Evolutionary conservation across 1,284 basidiomycete species (phyloP), one percentile per base, ranked within the genome.

Genomic region (Paramarasmius palmivorus): DNA sequence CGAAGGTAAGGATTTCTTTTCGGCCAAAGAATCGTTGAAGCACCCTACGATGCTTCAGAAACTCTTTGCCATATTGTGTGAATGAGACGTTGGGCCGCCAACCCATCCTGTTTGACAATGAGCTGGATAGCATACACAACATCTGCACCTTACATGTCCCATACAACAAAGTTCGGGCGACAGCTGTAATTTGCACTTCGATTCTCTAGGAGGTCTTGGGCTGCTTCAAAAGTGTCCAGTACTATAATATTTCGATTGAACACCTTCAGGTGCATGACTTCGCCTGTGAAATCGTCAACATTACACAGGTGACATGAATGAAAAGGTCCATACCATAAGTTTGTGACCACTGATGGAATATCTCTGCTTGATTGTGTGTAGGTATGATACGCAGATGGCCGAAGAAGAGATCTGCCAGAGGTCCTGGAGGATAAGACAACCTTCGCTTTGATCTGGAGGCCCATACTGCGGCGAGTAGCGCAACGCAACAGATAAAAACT

Each of bases 41-140:
- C 26, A 62, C 48, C 19, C 52, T 60, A 6, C 62, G 54, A 23
- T 65, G 60, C 23, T 52, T 56, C 17, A 55, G 54, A 20, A 63
- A 63, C 14, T 17, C 14, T 34, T 59, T 52, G 15, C 62, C 62
- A 25, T 63, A 65, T 20, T 26, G 42, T 22, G 61, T 23, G 15
- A 63, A 56, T 10, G 53, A 36, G 4, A 66, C 29, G 3, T 53
- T 19, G 10, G 52, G 48, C 7, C 10, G 22, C 62, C 62, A 65
- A 1, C 62, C 63, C 59, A 65, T 64, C 2, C 65, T 65, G 23
- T 17, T 10, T 17, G 19, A 2, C 32, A 20, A 23, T 25, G 38
- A 42, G 36, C 4, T 49, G 42, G n/a, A n/a, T 20, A 14, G 17
- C 17, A 14, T 9, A 17, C 2, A 40, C 10, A 22, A 17, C 12